Evolutionary conservation across 495 filamentous ascomycete species (phyloP).

Genomic region (Glonium stellatum): DNA sequence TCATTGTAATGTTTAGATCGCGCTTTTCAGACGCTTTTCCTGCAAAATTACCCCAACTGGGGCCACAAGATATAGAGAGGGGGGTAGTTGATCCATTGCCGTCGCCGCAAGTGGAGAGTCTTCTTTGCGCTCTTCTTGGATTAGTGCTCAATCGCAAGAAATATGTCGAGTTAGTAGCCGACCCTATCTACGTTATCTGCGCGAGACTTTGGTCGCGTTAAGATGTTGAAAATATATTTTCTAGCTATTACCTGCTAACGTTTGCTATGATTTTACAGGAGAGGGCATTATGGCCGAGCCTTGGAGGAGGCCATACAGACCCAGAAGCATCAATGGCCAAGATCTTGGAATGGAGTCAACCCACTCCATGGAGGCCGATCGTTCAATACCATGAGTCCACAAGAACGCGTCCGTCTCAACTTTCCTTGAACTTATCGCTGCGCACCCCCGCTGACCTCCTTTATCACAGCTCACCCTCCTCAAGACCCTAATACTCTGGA

Average conservation of each 20-base stretch:
- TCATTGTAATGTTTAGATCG: constrained; percentile 95
- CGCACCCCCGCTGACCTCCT: constrained; percentile 15
- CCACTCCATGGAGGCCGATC: constrained; percentile 70
- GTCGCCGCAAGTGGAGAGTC: constrained; percentile 74
- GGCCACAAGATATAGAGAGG: constrained; percentile 88
- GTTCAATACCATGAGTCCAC: constrained; percentile 72
- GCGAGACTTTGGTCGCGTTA: constrained; percentile 11
- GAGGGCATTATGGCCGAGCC: constrained; percentile 83
- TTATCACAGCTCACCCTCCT: constrained; percentile 63
- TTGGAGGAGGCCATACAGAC: constrained; percentile 86
- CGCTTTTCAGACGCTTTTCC: constrained; percentile 86
- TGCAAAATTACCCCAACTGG: constrained; percentile 76
- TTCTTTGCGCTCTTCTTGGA: constrained; percentile 81
- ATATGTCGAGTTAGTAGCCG: constrained; percentile 80
- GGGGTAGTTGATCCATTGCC: constrained; percentile 72
- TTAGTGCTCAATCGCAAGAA: constrained; percentile 94
- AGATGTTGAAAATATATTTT: background rate
- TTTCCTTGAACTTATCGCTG: background rate
- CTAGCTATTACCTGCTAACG: constrained; percentile 13
- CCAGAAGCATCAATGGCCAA: constrained; percentile 84
- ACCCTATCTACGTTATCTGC: background rate
- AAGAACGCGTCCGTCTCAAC: constrained; percentile 62
- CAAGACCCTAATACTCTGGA: constrained; percentile 78
- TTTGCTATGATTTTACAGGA: constrained; percentile 39
- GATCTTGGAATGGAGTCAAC: constrained; percentile 76